phyloP scores from a whole-genome alignment of 805 yeast species.

The Saccharomyces mikatae region DNA sequence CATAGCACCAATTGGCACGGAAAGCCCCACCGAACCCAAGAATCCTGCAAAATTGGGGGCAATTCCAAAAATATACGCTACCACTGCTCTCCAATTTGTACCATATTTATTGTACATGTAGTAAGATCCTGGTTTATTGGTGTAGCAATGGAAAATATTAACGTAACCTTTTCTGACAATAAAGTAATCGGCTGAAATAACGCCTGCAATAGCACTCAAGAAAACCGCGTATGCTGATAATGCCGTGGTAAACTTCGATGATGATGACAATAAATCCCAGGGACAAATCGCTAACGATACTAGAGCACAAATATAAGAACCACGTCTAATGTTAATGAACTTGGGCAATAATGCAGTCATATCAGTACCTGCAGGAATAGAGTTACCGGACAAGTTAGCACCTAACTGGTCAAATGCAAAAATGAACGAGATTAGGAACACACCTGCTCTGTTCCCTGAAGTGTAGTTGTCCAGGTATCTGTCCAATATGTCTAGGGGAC shows the following conservation, averaged over 20 bases:
- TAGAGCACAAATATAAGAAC: constrained; percentile 68
- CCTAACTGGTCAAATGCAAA: constrained; percentile 74
- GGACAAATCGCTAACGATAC: constrained; percentile 70
- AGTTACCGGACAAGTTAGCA: constrained; percentile 66
- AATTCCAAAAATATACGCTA: constrained; percentile 73
- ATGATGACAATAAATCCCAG: constrained; percentile 67
- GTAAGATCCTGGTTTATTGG: constrained; percentile 35
- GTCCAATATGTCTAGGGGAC: constrained; percentile 69
- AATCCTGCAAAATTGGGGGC: constrained; percentile 82
- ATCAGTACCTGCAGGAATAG: constrained; percentile 66
- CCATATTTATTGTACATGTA: constrained; percentile 62
- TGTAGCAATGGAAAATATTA: constrained; percentile 55
- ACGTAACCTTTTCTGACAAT: constrained; percentile 68
- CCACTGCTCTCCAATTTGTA: constrained; percentile 75
- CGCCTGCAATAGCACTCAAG: constrained; percentile 77
- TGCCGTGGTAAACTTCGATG: constrained; percentile 71
- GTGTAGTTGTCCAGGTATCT: constrained; percentile 47
- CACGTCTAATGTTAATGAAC: constrained; percentile 67
- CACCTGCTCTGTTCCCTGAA: constrained; percentile 68
- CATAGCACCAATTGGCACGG: constrained; percentile 73
- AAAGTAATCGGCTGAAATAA: constrained; percentile 57
- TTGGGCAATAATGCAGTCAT: constrained; percentile 58
- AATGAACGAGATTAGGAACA: constrained; percentile 60
- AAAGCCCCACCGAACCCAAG: constrained; percentile 72
- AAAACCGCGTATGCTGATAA: constrained; percentile 76